Evolutionary conservation across 805 yeast genomes (phyloP).

Genomic region (Yarrowia porcina): DNA sequence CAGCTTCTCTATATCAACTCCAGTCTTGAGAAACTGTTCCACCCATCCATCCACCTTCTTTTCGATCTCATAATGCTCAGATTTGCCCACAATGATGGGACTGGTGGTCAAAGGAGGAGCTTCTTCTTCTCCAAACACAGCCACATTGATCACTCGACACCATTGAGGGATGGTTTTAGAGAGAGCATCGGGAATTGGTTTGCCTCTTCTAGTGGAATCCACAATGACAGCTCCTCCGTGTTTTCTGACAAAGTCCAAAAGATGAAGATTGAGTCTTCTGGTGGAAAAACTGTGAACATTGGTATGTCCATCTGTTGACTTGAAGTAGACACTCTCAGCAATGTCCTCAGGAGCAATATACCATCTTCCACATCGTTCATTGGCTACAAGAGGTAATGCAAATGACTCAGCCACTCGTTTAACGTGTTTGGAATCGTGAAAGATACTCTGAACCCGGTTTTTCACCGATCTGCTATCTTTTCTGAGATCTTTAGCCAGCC

Average conservation of each 20-base stretch:
- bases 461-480: constrained; percentile 50
- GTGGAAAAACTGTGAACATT: constrained; percentile 75
- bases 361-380: constrained; percentile 88
- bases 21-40: constrained; percentile 42
- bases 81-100: constrained; percentile 50
- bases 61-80: constrained; percentile 55
- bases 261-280: constrained; percentile 70
- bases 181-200: constrained; percentile 78
- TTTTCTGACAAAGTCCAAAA: constrained; percentile 48
- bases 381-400: constrained; percentile 47
- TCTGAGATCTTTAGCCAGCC: constrained; percentile 42
- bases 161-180: constrained; percentile 88
- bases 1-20: constrained; percentile 42
- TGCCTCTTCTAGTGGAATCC: constrained; percentile 85
- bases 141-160: constrained; percentile 72
- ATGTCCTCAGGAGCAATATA: constrained; percentile 52
- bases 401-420: constrained; percentile 41
- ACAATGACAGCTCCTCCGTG: constrained; percentile 57
- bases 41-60: constrained; percentile 50
- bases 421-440: constrained; percentile 57
- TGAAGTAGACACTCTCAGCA: constrained; percentile 63
- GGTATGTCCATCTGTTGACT: constrained; percentile 89
- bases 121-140: constrained; percentile 49
- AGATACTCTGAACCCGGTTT: constrained; percentile 70
- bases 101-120: constrained; percentile 46